Evolutionary conservation across 495 filamentous ascomycete species (phyloP), one percentile per base, ranked within the genome.

Genomic region (Neurospora pannonica): DNA sequence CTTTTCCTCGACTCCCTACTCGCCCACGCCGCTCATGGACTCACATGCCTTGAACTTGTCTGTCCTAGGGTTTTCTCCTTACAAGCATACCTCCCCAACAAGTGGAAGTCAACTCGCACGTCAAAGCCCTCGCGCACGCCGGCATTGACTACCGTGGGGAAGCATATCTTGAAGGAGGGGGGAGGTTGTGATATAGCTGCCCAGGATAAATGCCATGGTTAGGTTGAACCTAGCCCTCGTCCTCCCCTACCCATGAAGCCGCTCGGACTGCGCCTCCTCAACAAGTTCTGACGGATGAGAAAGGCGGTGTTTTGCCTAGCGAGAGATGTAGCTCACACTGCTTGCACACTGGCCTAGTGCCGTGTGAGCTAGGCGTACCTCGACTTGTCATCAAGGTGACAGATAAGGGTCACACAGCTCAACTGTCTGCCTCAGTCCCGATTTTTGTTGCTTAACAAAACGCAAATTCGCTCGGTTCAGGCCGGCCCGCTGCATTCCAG

Each of bases 1-100:
- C 74, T 77, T 83, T 84, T 79, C 85, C 84, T 75, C 77, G 72
- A 75, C 60, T 75, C 71, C 75, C 73, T 72, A 76, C 60, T 74
- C 73, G 37, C 60, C 21, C 71, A 21, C 43, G 42, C 31, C 48
- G 28, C 71, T 37, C 43, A 31, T 37, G 67, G 37, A 38, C 37
- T 76, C 70, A 38, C 38, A 17, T 48, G 17, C 24, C 72, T 42
- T 54, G 74, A 15, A 36, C 72, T 37, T 77, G 69, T 76, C 77
- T 74, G 42, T 72, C 69, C 43, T 38, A 77, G 69, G 74, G 36
- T 76, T 72, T 75, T 19, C 28, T 36, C 28, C 28, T 67, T 15
- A 3, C 54, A 34, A 42, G 70, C 71, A 34, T 43, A 31, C 71
- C 42, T 76, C 77, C 76, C 74, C 76, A 67, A 19, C 15, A 9